phyloP scores from a whole-genome alignment of 1,284 basidiomycete species.

The Moniliophthora roreri region DNA sequence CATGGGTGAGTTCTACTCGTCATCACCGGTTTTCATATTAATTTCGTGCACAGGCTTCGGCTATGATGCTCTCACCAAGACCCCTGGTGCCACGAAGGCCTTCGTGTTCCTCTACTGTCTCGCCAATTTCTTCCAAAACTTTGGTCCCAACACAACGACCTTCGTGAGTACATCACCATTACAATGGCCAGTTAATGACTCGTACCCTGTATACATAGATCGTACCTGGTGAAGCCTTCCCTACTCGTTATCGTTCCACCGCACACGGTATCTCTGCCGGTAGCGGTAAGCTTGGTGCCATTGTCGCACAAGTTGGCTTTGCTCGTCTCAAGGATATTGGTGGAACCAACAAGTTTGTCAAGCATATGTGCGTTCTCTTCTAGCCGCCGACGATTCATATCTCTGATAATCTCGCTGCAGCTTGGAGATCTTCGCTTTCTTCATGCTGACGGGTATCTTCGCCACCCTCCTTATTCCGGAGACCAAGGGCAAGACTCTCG shows the following conservation, averaged over 20 bases:
- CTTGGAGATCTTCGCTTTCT: slow-evolving; percentile 71
- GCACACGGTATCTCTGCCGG: slow-evolving; percentile 86
- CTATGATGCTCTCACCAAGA: slow-evolving; percentile 65
- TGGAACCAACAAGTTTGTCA: slow-evolving; percentile 57
- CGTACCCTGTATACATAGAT: slow-evolving; percentile 79
- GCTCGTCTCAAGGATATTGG: slow-evolving; percentile 68
- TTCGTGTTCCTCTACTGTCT: slow-evolving; percentile 82
- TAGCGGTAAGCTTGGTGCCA: slow-evolving; percentile 81
- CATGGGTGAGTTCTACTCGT: slow-evolving; percentile 42
- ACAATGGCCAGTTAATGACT: not conserved
- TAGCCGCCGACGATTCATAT: slow-evolving; percentile 4
- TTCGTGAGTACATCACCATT: slow-evolving; percentile 31
- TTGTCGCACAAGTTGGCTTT: slow-evolving; percentile 82
- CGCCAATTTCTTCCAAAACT: slow-evolving; percentile 75
- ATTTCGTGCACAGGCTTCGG: slow-evolving; percentile 55
- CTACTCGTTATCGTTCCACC: slow-evolving; percentile 83
- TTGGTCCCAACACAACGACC: slow-evolving; percentile 40
- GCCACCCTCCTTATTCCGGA: slow-evolving; percentile 78
- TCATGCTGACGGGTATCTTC: slow-evolving; percentile 81
- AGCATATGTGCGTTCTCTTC: slow-evolving; percentile 53
- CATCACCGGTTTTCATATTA: slow-evolving; percentile 19
- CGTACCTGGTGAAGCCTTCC: slow-evolving; percentile 85
- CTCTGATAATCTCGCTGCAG: slow-evolving; percentile 26
- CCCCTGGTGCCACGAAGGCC: slow-evolving; percentile 49
- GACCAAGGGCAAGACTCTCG: slow-evolving; percentile 68